A percentile compares a stretch with the other conserved stretches of the same genome.
These are phyloP conservation scores for Vickermania ingenoplastis DNA, from an alignment of 208 protist species.

Conservation along the genomic window DNA sequence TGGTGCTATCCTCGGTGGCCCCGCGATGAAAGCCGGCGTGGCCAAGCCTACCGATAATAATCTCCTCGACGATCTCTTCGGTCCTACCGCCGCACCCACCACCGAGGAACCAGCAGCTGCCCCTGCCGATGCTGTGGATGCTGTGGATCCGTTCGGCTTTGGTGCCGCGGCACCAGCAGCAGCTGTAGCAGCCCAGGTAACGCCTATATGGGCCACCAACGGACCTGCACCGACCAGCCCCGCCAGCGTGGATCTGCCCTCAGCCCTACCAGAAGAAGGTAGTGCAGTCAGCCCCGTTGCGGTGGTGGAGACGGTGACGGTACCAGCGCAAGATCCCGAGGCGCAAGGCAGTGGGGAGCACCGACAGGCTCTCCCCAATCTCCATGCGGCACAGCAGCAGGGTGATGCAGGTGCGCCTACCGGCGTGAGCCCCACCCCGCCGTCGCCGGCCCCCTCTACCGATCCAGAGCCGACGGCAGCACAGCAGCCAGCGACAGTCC, in stretches of 20 bases:
- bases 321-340: no score
- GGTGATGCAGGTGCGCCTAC: no score
- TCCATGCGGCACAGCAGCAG: no score
- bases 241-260: neutral
- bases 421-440: no score
- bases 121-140: neutral
- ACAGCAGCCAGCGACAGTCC: no score
- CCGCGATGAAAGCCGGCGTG: neutral
- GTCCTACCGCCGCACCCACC: constrained; percentile 11
- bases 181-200: neutral
- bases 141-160: neutral
- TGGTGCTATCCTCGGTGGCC: constrained; percentile 11
- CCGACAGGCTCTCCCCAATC: no score
- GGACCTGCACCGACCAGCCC: neutral
- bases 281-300: neutral
- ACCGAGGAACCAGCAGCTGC: neutral
- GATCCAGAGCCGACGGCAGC: no score
- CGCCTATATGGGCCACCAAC: neutral
- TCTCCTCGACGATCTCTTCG: constrained; percentile 80
- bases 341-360: no score
- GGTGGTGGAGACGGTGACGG: neutral
- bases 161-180: neutral
- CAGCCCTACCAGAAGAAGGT: no score
- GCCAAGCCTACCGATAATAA: constrained; percentile 16
- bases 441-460: no score